Conservation (phyloP, 331 rosid genomes). For the Pyrus hybrid region DNA sequence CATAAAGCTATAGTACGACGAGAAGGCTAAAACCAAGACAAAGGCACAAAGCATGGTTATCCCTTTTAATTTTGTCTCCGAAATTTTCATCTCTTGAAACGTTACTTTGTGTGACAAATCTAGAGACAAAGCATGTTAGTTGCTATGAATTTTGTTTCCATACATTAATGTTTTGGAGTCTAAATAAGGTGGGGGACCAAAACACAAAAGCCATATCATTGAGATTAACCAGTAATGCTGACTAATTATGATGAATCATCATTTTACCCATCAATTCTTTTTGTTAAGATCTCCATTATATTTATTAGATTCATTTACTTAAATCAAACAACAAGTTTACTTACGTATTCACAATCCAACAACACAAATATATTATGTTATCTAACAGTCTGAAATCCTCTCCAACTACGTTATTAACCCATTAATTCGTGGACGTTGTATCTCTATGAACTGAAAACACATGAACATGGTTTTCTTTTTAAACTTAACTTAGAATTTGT, state of each 20-base stretch:
- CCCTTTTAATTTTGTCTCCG: slow-evolving; percentile 3
- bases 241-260: background rate
- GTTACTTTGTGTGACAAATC: slow-evolving; percentile 5
- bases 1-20: background rate
- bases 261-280: too few relatives aligned
- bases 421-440: too few relatives aligned
- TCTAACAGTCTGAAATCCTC: too few relatives aligned
- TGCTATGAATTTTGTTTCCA: slow-evolving; percentile 19
- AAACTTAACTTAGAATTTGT: too few relatives aligned
- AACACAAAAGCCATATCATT: slow-evolving; percentile 22
- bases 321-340: too few relatives aligned
- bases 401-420: background rate
- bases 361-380: too few relatives aligned
- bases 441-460: background rate
- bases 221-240: slow-evolving; percentile 11
- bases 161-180: slow-evolving; percentile 7
- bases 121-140: slow-evolving; percentile 33
- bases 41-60: background rate
- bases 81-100: background rate
- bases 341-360: too few relatives aligned
- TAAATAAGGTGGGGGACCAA: slow-evolving; percentile 39
- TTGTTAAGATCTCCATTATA: too few relatives aligned
- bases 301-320: too few relatives aligned
- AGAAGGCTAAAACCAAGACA: background rate
- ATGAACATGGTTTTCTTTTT: background rate